Conservation (phyloP, 2,329 filamentous ascomycete genomes). For the Corinectria fuckeliana region DNA sequence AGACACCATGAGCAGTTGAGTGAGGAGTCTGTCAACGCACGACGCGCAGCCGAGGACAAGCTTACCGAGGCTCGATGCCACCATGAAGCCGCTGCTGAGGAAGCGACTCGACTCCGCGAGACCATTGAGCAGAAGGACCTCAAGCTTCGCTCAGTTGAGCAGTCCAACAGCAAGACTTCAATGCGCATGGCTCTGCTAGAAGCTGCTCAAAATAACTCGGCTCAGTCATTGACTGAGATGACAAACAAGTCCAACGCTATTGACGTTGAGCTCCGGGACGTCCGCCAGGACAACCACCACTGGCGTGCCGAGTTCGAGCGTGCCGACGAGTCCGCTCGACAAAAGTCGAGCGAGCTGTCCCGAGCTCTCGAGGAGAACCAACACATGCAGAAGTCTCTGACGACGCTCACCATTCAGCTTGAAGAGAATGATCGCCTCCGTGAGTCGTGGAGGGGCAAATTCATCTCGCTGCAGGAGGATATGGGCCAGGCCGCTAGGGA, state of each 20-base stretch:
- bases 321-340: conserved; percentile 58
- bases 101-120: conserved; percentile 71
- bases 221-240: conserved; percentile 62
- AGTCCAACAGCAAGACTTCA: conserved; percentile 58
- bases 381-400: conserved; percentile 75
- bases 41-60: conserved; percentile 74
- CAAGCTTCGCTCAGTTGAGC: conserved; percentile 66
- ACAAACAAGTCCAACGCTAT: conserved; percentile 60
- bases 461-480: conserved; percentile 85
- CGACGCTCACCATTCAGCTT: conserved; percentile 76
- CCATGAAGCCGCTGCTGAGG: conserved; percentile 73
- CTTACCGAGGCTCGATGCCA: conserved; percentile 75
- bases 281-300: conserved; percentile 63
- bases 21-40: conserved; percentile 67
- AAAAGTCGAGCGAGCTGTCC: conserved; percentile 56
- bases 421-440: conserved; percentile 86
- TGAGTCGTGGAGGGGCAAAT: conserved; percentile 83
- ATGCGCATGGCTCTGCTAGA: conserved; percentile 73
- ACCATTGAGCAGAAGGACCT: conserved; percentile 73
- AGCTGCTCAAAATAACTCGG: conserved; percentile 65
- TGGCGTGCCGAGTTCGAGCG: conserved; percentile 69
- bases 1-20: conserved; percentile 67
- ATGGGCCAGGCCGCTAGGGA: conserved; percentile 81
- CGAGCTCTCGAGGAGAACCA: conserved; percentile 67
- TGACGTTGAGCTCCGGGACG: conserved; percentile 62